A percentile compares a stretch with the other conserved stretches of the same genome.
phyloP scores from a whole-genome alignment of 2,329 filamentous ascomycete species.

The Hymenoscyphus repandus region DNA sequence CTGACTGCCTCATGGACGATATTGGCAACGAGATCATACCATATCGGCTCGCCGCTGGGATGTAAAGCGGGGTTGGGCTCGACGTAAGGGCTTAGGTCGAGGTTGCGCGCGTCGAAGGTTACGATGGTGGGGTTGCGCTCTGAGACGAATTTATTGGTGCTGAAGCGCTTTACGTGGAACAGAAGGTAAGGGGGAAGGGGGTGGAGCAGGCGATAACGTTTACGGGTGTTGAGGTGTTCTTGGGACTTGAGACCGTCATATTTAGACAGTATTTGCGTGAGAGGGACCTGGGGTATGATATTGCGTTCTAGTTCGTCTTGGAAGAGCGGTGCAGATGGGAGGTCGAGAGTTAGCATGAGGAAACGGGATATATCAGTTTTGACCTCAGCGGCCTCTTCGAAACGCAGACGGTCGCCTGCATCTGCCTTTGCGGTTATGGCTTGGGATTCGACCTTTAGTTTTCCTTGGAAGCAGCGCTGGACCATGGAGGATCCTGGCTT shows the following conservation, averaged over 20 bases:
- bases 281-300: conserved; percentile 88
- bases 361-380: conserved; percentile 74
- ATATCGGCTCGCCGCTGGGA: conserved; percentile 73
- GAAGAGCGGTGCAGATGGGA: conserved; percentile 88
- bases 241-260: conserved; percentile 87
- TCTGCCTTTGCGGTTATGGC: conserved; percentile 89
- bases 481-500: conserved; percentile 81
- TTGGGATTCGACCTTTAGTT: conserved; percentile 87
- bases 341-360: conserved; percentile 86
- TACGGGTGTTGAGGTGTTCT: conserved; percentile 82
- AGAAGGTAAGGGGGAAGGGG: conserved; percentile 86
- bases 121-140: conserved; percentile 98
- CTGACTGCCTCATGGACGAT: conserved; percentile 82
- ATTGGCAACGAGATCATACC: conserved; percentile 95
- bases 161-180: conserved; percentile 97
- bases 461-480: conserved; percentile 90
- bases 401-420: conserved; percentile 78
- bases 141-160: conserved; percentile 90
- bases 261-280: conserved; percentile 79
- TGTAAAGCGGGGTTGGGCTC: conserved; percentile 74
- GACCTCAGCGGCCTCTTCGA: conserved; percentile 83
- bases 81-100: conserved; percentile 87
- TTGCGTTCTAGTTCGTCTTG: conserved; percentile 92
- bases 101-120: conserved; percentile 79
- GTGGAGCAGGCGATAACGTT: conserved; percentile 83